phyloP scores from a whole-genome alignment of 176 grass and related monocot species.

The Musa troglodytarum region DNA sequence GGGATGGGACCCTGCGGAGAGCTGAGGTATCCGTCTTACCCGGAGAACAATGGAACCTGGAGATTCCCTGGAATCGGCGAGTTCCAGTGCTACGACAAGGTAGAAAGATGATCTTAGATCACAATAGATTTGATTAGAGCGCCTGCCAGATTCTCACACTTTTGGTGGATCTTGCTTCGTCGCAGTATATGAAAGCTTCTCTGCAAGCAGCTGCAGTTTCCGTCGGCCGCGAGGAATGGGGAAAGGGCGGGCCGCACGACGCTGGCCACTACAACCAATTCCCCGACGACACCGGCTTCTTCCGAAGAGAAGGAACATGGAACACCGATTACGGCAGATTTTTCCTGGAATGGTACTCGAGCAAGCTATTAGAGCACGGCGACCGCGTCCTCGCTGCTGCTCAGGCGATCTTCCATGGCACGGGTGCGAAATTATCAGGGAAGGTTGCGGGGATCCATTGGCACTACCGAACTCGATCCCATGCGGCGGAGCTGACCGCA shows the following conservation, averaged over 20 bases:
- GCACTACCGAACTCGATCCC: slow-evolving; percentile 82
- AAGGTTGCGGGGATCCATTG: slow-evolving; percentile 98
- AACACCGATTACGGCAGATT: slow-evolving; percentile 80
- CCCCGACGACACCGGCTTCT: slow-evolving; percentile 93
- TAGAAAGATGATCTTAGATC: background rate
- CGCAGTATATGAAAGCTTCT: slow-evolving; percentile 86
- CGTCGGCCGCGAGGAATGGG: slow-evolving; percentile 60
- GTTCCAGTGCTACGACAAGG: slow-evolving; percentile 93
- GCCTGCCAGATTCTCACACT: no score
- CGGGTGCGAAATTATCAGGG: slow-evolving; percentile 54
- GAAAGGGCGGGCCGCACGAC: slow-evolving; percentile 62
- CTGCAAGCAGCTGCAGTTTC: slow-evolving; percentile 45
- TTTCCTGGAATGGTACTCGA: slow-evolving; percentile 86
- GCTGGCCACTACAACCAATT: slow-evolving; percentile 93
- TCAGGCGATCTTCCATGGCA: slow-evolving; percentile 62
- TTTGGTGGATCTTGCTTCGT: background rate
- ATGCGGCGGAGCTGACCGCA: slow-evolving; percentile 87
- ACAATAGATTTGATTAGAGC: background rate
- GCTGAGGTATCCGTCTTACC: slow-evolving; percentile 89
- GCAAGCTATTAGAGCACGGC: slow-evolving; percentile 77
- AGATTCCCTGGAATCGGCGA: slow-evolving; percentile 91
- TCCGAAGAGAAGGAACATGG: slow-evolving; percentile 84
- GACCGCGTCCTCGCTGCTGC: slow-evolving; percentile 65
- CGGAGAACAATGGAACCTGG: slow-evolving; percentile 91
- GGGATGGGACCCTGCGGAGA: slow-evolving; percentile 96